Percentiles rank a stretch among this genome's conserved stretches.
Conservation (phyloP, 139 green algal species). For the Auxenochlorella pyrenoidosa region DNA sequence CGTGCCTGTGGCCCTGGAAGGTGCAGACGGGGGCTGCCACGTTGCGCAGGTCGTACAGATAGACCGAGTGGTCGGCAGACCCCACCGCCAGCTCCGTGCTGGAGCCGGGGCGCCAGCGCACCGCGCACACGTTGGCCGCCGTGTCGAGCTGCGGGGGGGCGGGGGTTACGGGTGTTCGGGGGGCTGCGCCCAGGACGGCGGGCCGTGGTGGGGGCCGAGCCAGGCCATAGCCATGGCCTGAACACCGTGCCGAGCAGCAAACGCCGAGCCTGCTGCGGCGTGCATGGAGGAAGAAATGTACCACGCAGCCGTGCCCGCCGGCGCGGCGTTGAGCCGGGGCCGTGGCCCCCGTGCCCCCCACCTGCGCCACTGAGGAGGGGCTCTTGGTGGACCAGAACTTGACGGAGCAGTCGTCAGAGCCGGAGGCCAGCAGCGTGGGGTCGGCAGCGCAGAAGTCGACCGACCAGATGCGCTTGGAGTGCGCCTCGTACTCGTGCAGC, state of each 20-base stretch:
- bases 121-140: slow-evolving; percentile 89
- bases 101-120: slow-evolving; percentile 78
- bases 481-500: slow-evolving; percentile 76
- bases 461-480: slow-evolving; percentile 88
- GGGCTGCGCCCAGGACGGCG: no score
- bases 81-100: slow-evolving; percentile 85
- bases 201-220: no score
- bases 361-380: slow-evolving; percentile 25
- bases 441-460: slow-evolving; percentile 78
- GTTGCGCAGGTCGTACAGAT: slow-evolving; percentile 84
- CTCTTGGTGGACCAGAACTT: slow-evolving; percentile 73
- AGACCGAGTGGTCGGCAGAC: slow-evolving; percentile 80
- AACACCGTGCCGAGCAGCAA: no score
- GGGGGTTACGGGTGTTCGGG: neutral
- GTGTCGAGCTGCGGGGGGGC: slow-evolving; percentile 59
- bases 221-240: no score
- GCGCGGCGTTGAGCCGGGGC: no score
- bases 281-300: no score
- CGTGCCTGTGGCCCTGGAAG: slow-evolving; percentile 58
- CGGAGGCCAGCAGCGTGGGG: slow-evolving; percentile 77
- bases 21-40: slow-evolving; percentile 41
- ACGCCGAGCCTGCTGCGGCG: no score
- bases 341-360: neutral
- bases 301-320: no score
- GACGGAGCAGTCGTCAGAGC: slow-evolving; percentile 92